phyloP scores from a whole-genome alignment of 1,284 basidiomycete species.

The Sutorius eximius region DNA sequence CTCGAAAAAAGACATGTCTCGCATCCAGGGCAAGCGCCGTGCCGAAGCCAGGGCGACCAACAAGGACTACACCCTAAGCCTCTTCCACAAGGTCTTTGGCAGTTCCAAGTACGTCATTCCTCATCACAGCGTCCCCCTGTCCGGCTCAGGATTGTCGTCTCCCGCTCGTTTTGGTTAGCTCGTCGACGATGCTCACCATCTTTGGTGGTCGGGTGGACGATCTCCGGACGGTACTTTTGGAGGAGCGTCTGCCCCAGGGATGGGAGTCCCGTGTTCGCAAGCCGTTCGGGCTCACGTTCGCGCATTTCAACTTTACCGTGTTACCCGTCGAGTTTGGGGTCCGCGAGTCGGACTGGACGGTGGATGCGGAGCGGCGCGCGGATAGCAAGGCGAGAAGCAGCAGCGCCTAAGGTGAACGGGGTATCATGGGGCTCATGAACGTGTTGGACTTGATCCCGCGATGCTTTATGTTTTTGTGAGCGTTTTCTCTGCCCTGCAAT shows the following conservation, averaged over 20 bases:
- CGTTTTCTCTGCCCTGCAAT: neutral
- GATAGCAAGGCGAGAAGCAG: neutral
- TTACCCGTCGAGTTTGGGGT: constrained; percentile 52
- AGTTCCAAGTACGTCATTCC: constrained; percentile 58
- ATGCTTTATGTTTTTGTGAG: neutral
- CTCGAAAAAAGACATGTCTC: constrained; percentile 57
- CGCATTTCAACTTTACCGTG: constrained; percentile 58
- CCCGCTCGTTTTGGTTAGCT: constrained; percentile 7
- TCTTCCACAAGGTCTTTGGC: constrained; percentile 60
- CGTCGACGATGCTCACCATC: constrained; percentile 41
- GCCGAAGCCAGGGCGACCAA: constrained; percentile 53
- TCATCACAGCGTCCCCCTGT: too few relatives aligned
- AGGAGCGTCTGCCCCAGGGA: constrained; percentile 66
- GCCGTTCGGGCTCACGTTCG: constrained; percentile 55
- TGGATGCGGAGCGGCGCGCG: constrained; percentile 5
- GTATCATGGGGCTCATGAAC: neutral
- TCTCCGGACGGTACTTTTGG: constrained; percentile 52
- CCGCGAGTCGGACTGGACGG: constrained; percentile 35
- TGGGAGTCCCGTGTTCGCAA: constrained; percentile 64
- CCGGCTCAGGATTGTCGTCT: neutral
- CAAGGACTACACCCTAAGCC: constrained; percentile 49
- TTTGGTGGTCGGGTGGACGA: constrained; percentile 64
- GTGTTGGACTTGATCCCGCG: neutral
- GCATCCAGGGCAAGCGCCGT: constrained; percentile 56
- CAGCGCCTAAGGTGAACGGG: neutral